A percentile compares a stretch with the other conserved stretches of the same genome.
Conservation (phyloP, 192 early-diverging fungal species). For the Backusella liffmaniae region DNA sequence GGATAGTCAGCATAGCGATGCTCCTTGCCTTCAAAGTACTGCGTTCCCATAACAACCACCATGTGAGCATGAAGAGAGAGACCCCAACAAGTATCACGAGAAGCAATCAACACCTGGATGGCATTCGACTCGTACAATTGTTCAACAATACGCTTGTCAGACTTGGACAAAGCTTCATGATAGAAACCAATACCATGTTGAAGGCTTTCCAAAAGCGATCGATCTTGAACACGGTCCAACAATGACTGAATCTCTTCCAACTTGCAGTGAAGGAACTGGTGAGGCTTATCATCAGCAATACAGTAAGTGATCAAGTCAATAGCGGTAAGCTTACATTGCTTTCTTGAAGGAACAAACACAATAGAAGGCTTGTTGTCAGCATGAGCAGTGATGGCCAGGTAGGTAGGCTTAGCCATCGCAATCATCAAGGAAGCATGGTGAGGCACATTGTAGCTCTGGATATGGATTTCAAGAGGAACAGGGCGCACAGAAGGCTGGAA, state of each 20-base stretch:
- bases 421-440: slow-evolving; percentile 97
- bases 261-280: slow-evolving; percentile 72
- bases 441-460: slow-evolving; percentile 87
- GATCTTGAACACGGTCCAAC: slow-evolving; percentile 69
- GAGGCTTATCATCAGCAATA: slow-evolving; percentile 70
- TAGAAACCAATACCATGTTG: slow-evolving; percentile 84
- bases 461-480: slow-evolving; percentile 92
- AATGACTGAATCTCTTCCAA: slow-evolving; percentile 60
- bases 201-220: slow-evolving; percentile 67
- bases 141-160: slow-evolving; percentile 73
- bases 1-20: slow-evolving; percentile 96
- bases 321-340: slow-evolving; percentile 86
- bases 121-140: slow-evolving; percentile 73
- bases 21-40: slow-evolving; percentile 91
- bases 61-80: slow-evolving; percentile 80
- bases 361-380: slow-evolving; percentile 70
- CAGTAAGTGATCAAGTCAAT: slow-evolving; percentile 81
- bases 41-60: slow-evolving; percentile 95
- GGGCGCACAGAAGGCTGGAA: slow-evolving; percentile 93
- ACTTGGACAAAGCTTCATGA: slow-evolving; percentile 84
- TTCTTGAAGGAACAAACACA: slow-evolving; percentile 90
- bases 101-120: slow-evolving; percentile 88
- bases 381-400: slow-evolving; percentile 68
- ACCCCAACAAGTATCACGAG: slow-evolving; percentile 91
- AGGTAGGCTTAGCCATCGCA: slow-evolving; percentile 87